Percentiles rank a stretch among this genome's conserved stretches.
Evolutionary conservation across 2,329 filamentous ascomycete species (phyloP).

Genomic region (Epicoccum sorghinum): DNA sequence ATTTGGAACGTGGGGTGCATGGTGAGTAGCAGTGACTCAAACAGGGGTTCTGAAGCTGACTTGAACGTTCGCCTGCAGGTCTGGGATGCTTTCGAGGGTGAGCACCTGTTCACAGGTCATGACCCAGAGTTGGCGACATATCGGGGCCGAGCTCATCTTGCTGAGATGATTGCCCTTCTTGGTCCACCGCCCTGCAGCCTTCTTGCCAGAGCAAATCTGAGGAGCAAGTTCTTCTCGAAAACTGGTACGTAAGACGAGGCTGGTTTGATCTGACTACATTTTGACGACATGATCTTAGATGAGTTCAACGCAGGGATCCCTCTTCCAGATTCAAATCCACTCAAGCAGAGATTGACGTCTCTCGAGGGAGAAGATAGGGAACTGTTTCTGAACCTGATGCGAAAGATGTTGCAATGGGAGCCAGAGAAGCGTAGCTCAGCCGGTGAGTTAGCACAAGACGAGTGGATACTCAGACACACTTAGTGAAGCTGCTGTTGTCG

Average conservation of each 20-base stretch:
- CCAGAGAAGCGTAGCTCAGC: constrained; percentile 28
- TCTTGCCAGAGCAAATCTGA: constrained; percentile 8
- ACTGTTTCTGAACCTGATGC: constrained; percentile 40
- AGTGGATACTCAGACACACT: constrained; percentile 15
- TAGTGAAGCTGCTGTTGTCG: constrained; percentile 37
- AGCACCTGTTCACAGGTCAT: constrained; percentile 33
- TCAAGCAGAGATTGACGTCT: constrained; percentile 31
- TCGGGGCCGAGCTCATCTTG: constrained; percentile 10
- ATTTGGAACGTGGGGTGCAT: constrained; percentile 46
- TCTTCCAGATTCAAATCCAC: constrained; percentile 32
- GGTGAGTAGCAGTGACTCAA: constrained; percentile 21
- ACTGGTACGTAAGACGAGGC: constrained; percentile 1
- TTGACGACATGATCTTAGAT: neutral
- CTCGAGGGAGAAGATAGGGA: constrained; percentile 36
- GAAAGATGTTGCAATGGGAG: constrained; percentile 49
- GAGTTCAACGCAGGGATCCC: constrained; percentile 1
- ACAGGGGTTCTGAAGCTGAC: neutral
- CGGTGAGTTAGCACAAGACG: constrained; percentile 26
- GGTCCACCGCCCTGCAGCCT: constrained; percentile 22
- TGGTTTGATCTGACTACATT: neutral
- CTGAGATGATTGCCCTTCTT: constrained; percentile 27
- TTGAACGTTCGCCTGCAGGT: constrained; percentile 22
- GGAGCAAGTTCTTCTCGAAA: constrained; percentile 7
- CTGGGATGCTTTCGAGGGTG: constrained; percentile 40
- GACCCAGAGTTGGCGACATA: constrained; percentile 6